Conservation (phyloP, 129 eudicot species). For the Flaveria trinervia region DNA sequence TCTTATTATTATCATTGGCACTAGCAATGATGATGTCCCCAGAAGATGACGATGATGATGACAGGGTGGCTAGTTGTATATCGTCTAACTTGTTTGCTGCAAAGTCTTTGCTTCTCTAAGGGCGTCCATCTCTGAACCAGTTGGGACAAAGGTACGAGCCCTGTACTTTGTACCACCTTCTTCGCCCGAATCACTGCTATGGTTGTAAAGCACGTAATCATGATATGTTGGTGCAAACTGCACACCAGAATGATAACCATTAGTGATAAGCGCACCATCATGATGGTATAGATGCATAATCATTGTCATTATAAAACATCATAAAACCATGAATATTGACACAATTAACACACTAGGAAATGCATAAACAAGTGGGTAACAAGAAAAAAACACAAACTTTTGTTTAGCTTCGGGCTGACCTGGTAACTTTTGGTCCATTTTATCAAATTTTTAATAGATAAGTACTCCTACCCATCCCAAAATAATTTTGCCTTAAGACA, state of each 20-base stretch:
- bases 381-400: neutral
- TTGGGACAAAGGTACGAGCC: conserved; percentile 89
- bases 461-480: neutral
- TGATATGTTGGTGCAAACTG: conserved; percentile 99
- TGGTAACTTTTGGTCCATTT: neutral
- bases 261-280: conserved; percentile 1
- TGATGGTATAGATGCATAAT: neutral
- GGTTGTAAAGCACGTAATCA: conserved; percentile 89
- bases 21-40: conserved; percentile 30
- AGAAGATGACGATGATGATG: conserved; percentile 45
- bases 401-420: neutral
- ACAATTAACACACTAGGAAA: neutral
- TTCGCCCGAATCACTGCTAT: conserved; percentile 65
- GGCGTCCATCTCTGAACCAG: conserved; percentile 87
- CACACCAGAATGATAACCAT: conserved; percentile 17
- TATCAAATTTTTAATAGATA: neutral
- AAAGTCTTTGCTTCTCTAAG: conserved; percentile 61
- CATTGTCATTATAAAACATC: neutral
- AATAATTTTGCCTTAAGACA: neutral
- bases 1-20: conserved; percentile 37
- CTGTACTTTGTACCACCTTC: conserved; percentile 70
- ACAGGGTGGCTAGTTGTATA: conserved; percentile 55
- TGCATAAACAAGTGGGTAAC: neutral
- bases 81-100: conserved; percentile 60
- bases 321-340: neutral